Percentiles rank a stretch among this genome's conserved stretches.
Evolutionary conservation across 352 stramenopile genomes (phyloP).

Genomic region (Blastocystis sp.): DNA sequence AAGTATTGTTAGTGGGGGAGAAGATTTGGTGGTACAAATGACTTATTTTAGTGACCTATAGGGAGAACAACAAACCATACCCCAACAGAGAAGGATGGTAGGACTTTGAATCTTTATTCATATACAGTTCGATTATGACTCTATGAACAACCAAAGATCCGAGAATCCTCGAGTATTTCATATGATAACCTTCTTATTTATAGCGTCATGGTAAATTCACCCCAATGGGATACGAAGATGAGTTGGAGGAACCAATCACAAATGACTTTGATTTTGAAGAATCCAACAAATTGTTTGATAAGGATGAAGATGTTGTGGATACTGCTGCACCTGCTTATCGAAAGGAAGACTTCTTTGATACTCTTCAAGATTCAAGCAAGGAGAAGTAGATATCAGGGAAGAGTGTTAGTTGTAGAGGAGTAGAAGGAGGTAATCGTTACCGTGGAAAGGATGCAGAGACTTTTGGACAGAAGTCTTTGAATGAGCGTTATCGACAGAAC

Average conservation of each 20-base stretch:
- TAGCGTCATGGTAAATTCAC: neutral
- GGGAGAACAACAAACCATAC: neutral
- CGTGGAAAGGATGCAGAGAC: constrained; percentile 25
- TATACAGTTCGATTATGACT: neutral
- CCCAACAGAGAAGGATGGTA: neutral
- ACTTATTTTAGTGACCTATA: neutral
- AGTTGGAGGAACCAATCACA: constrained; percentile 22
- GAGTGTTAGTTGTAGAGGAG: neutral
- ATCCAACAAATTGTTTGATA: constrained; percentile 58
- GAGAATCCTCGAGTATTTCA: neutral
- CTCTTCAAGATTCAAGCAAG: neutral
- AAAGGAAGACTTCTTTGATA: constrained; percentile 63
- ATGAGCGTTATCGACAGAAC: constrained; percentile 49
- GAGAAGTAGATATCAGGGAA: neutral
- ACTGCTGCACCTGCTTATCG: constrained; percentile 21
- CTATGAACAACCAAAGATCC: too few species aligned
- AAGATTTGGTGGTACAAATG: neutral
- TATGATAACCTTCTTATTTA: neutral
- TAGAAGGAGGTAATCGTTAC: neutral
- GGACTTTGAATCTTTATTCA: neutral
- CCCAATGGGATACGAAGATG: neutral
- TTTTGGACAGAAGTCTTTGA: constrained; percentile 23
- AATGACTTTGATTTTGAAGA: constrained; percentile 63
- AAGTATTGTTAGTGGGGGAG: neutral
- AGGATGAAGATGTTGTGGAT: neutral